These are phyloP conservation scores for Halophytophthora polymorphica DNA, from an alignment of 352 stramenopile genomes.

Conservation along the genomic window DNA sequence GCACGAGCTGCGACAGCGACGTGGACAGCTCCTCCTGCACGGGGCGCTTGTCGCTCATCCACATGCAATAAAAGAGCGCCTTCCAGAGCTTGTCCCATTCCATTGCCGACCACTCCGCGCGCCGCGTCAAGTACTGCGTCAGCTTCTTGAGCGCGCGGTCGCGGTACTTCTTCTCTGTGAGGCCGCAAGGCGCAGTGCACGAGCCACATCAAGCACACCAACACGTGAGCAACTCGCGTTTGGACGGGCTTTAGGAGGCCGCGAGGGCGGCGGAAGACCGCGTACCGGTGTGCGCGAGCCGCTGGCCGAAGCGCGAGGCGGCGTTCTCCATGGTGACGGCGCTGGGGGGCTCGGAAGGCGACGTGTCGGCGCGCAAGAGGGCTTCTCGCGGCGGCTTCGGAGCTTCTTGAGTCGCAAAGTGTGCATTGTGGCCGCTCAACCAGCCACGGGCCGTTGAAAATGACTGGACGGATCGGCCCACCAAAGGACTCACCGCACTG, in stretches of 20 bases:
- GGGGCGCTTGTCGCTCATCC: slow-evolving; percentile 86
- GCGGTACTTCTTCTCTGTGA: slow-evolving; percentile 82
- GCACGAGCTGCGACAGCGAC: slow-evolving; percentile 59
- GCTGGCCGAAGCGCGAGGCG: slow-evolving; percentile 80
- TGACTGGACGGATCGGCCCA: slow-evolving; percentile 7
- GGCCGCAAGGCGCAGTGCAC: too few relatives aligned
- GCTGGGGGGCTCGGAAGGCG: not conserved
- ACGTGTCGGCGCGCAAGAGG: not conserved
- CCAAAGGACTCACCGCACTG: slow-evolving; percentile 2
- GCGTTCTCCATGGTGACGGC: slow-evolving; percentile 62
- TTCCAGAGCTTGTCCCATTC: slow-evolving; percentile 90
- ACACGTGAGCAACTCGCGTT: not conserved
- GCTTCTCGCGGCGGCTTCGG: not conserved
- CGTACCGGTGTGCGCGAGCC: slow-evolving; percentile 76
- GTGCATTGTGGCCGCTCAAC: slow-evolving; percentile 5
- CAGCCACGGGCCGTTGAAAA: slow-evolving; percentile 12
- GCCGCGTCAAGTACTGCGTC: slow-evolving; percentile 67
- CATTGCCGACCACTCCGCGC: slow-evolving; percentile 60
- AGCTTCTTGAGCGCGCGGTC: slow-evolving; percentile 83
- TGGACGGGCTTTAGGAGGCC: not conserved
- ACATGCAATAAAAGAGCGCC: slow-evolving; percentile 89
- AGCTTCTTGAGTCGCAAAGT: not conserved
- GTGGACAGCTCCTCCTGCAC: slow-evolving; percentile 78
- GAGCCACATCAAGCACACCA: slow-evolving; percentile 11
- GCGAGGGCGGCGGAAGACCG: not conserved